Percentiles rank a stretch among this genome's conserved stretches.
Conservation (phyloP, 306 rosid genomes). For the Trifolium subterraneum region DNA sequence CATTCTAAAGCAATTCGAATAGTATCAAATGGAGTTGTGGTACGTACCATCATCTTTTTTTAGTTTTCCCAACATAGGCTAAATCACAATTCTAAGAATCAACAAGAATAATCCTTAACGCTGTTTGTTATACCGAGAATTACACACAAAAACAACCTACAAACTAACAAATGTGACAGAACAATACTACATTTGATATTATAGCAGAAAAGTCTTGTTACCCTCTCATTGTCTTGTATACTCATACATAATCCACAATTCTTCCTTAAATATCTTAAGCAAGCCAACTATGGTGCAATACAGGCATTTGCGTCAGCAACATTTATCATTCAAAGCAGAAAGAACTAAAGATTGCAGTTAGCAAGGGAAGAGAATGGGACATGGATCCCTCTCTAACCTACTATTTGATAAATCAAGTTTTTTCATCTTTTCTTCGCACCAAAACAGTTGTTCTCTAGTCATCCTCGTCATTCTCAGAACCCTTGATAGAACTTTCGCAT, state of each 20-base stretch:
- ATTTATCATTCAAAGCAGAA: not conserved
- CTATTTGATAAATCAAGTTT: slow-evolving; percentile 66
- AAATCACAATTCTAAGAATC: slow-evolving; percentile 14
- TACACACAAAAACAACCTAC: slow-evolving; percentile 27
- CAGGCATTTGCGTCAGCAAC: slow-evolving; percentile 24
- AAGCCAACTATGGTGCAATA: not conserved
- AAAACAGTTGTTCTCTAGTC: slow-evolving; percentile 73
- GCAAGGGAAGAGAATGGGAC: slow-evolving; percentile 88
- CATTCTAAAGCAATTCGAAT: too few relatives aligned
- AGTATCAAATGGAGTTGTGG: too few relatives aligned
- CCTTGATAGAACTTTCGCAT: slow-evolving; percentile 67
- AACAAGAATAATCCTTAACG: slow-evolving; percentile 28
- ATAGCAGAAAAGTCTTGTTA: slow-evolving; percentile 6
- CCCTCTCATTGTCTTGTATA: not conserved
- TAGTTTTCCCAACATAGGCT: not conserved
- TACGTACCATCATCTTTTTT: not conserved
- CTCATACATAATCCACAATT: slow-evolving; percentile 1
- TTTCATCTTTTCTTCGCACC: slow-evolving; percentile 97
- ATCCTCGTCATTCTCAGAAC: slow-evolving; percentile 74
- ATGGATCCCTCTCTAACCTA: slow-evolving; percentile 80
- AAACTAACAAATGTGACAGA: slow-evolving; percentile 31
- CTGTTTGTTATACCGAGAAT: slow-evolving; percentile 16
- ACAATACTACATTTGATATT: slow-evolving; percentile 27
- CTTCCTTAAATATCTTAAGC: slow-evolving; percentile 33
- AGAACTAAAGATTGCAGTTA: not conserved